Evolutionary conservation across 768 basidiomycete genomes (phyloP), one percentile per base, ranked within the genome.

Genomic region (Agrocybe praecox): DNA sequence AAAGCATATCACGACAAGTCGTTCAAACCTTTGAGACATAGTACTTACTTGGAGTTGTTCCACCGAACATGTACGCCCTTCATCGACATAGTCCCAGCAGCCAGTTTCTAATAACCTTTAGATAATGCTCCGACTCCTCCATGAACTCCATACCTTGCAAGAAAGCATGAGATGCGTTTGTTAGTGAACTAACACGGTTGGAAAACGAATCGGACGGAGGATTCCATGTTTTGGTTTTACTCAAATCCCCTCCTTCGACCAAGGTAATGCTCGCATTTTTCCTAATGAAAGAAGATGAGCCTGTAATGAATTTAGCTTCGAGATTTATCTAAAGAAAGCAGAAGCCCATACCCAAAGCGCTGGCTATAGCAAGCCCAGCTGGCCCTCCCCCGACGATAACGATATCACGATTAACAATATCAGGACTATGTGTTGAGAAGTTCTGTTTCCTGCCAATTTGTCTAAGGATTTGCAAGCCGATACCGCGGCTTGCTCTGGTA

Each of bases 371-470:
- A 40, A 99, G 80, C 3, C 97, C 97, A 4, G 85, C 92, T 22
- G 94, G 95, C 1, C 96, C 96, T 23, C 93, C 97, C 17, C 97
- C 96, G 22, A 98, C 92, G 63, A 98, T 91, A 19, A 96, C 92
- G 32, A 98, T 80, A 69, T 98, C 97, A 61, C 82, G 87, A 34
- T 90, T 82, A 57, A 83, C 74, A 23, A 63, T 55, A 52, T 61
- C 21, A 11, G 51, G 44, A 19, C 55, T 6, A 19, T 49, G 26
- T 7, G 55, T 55, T 6, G 55, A 55, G 22, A 50, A 43, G 33
- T 7, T 24, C 53, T 55, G 5, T 40, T 48, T 45, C 21, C 40
- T 52, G 15, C 46, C 8, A 21, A 51, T 36, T n/a, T 15, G 32
- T 26, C 2, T 14, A 40, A 18, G 7, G 34, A 49, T 18, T 45